Evolutionary conservation across 2,329 filamentous ascomycete species (phyloP), one percentile per base, ranked within the genome.

Genomic region (Cytospora paraplurivora): DNA sequence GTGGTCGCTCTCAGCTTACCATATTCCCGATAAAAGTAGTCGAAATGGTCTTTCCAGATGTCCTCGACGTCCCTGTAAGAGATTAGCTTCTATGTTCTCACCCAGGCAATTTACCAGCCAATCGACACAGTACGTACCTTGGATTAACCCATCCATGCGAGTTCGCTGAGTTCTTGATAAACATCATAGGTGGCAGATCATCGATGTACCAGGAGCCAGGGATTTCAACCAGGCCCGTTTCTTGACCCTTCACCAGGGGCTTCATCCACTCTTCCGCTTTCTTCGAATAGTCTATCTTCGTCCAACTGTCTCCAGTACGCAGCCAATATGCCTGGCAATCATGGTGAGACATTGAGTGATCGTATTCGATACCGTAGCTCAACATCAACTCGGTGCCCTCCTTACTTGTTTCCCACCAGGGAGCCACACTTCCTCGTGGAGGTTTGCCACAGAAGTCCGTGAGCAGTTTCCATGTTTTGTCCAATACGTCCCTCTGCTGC

Each of bases 1-100:
- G 7, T 4, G 12, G 5, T 32, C 4, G 0, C 1, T 21, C 8
- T 3, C 8, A 4, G 4, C 60, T 53, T 52, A 59, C 63, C 88
- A 64, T 90, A 88, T 72, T 92, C 88, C 21, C 88, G 79, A 71
- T 92, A 92, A 69, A 89, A 91, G 74, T 91, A 91, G 68, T 88
- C 82, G 61, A 89, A 89, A 66, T 88, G 85, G 64, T 88, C 85
- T 58, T 83, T 77, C 86, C 85, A 88, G 37, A 88, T 80, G 35
- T 86, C 83, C 69, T 89, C 85, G 1, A 89, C 81, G 65, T 87
- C 85, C n/a, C 82, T 75, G 0, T 82, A 76, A 63, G 54, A 2
- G 7, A 13, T 61, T 8, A 61, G 59, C 41, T 19, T 79, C 76
- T 71, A 17, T 35, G 13, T 7, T 11, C 15, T 11, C 15, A 4